Percentiles rank a stretch among this genome's conserved stretches.
Conservation (phyloP, 768 basidiomycete genomes). For the Suillus variegatus region DNA sequence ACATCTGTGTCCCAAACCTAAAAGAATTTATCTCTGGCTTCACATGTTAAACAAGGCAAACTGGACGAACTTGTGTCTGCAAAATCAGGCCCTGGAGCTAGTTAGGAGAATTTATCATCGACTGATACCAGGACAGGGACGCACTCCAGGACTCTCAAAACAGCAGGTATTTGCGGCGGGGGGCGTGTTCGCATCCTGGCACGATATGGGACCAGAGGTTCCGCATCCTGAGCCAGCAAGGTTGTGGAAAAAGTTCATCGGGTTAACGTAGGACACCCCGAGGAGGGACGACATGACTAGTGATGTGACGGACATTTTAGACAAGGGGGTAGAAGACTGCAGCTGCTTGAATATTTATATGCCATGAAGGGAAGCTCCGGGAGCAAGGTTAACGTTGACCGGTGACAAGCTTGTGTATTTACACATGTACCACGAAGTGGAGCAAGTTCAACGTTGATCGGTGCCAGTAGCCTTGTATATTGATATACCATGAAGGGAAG, state of each 20-base stretch:
- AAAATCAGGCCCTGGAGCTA: constrained; percentile 54
- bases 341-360: background rate
- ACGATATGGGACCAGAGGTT: constrained; percentile 49
- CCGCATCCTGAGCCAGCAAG: constrained; percentile 53
- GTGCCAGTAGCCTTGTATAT: no score
- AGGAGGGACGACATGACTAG: constrained; percentile 23
- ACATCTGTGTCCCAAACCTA: constrained; percentile 77
- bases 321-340: background rate
- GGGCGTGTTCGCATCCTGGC: constrained; percentile 45
- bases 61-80: constrained; percentile 52
- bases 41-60: background rate
- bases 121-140: constrained; percentile 21
- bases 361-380: background rate
- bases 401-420: background rate
- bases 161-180: constrained; percentile 56
- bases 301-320: constrained; percentile 3
- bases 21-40: background rate
- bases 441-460: background rate
- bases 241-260: constrained; percentile 31
- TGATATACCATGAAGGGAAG: no score
- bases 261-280: constrained; percentile 22
- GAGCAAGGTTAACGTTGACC: background rate
- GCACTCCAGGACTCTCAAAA: constrained; percentile 64
- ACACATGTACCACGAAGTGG: background rate
- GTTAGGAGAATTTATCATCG: background rate